Evolutionary conservation across 2,329 filamentous ascomycete genomes (phyloP), one percentile per base, ranked within the genome.

Genomic region (Alternaria rosae): DNA sequence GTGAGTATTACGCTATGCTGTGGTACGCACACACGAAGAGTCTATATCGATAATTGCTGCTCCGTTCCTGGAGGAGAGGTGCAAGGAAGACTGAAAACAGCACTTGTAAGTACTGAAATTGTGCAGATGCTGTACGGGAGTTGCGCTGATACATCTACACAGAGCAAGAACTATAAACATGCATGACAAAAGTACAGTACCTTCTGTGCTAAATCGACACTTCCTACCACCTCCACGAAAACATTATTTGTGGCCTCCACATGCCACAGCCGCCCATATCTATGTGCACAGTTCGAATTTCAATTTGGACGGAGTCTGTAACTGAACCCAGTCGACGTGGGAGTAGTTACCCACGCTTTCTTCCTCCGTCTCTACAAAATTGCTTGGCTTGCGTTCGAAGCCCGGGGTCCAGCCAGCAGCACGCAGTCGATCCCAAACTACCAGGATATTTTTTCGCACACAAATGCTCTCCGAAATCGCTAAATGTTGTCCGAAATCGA

Each of bases 1-100:
- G 79, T 81, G 55, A 86, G 84, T 57, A 83, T 83, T 28, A 84
- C 87, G 80, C 61, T 52, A 9, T 76, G 83, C 44, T 80, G 79
- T 12, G 85, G 85, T n/a, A n/a, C n/a, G n/a, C n/a, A n/a, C n/a
- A n/a, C n/a, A n/a, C n/a, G n/a, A n/a, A n/a, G n/a, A n/a, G n/a
- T n/a, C n/a, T n/a, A n/a, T n/a, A n/a, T n/a, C 9, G 35, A 38
- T 38, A 17, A 9, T 9, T 9, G 17, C 35, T 74, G 44, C 25
- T 48, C 26, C 10, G 7, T 17, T 2, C 21, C 13, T 13, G 45
- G 28, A 13, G 45, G 26, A 30, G 4, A 30, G 1, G 20, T 48
- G 26, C 25, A 28, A 17, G 25, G 26, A 17, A 48, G 26, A 28
- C n/a, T 17, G 1, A 20, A 3, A 11, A 17, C 25, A 15, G 30